These are phyloP conservation scores for Kodamaea arcana DNA, from an alignment of 1,139 yeast species.

Conservation along the genomic window DNA sequence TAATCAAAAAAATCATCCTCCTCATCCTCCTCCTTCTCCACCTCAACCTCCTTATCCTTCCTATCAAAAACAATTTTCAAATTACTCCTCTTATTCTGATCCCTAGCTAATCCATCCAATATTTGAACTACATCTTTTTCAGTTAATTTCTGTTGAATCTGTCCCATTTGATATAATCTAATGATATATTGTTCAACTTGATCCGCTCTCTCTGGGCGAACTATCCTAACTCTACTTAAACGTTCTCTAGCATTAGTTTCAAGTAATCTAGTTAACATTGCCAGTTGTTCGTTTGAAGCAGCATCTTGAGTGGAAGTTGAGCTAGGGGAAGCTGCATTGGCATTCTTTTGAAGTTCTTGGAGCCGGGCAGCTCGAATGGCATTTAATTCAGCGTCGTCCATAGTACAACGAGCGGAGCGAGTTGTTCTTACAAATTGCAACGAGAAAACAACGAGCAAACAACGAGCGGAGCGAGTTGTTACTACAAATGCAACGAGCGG, in stretches of 20 bases:
- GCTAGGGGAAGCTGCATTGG: constrained; percentile 7
- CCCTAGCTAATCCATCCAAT: constrained; percentile 78
- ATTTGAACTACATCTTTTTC: constrained; percentile 82
- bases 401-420: no score
- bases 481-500: no score
- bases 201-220: constrained; percentile 84
- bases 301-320: constrained; percentile 1
- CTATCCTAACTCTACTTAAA: constrained; percentile 79
- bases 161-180: constrained; percentile 75
- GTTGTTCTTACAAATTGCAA: no score
- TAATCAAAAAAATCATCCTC: constrained; percentile 16
- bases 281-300: constrained; percentile 20
- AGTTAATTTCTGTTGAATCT: constrained; percentile 62
- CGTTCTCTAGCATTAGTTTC: constrained; percentile 86
- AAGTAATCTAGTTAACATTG: constrained; percentile 62
- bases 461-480: no score
- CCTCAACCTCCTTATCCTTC: constrained; percentile 8
- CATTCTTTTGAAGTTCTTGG: constrained; percentile 67
- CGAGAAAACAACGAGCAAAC: no score
- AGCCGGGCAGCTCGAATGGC: constrained; percentile 88
- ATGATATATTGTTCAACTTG: constrained; percentile 83
- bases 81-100: constrained; percentile 57
- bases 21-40: constrained; percentile 9
- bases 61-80: constrained; percentile 49
- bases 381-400: constrained; percentile 79